Percentiles rank a stretch among this genome's conserved stretches.
Conservation (phyloP, 1,139 yeast species). For the Debaryomycetaceae sp. region DNA sequence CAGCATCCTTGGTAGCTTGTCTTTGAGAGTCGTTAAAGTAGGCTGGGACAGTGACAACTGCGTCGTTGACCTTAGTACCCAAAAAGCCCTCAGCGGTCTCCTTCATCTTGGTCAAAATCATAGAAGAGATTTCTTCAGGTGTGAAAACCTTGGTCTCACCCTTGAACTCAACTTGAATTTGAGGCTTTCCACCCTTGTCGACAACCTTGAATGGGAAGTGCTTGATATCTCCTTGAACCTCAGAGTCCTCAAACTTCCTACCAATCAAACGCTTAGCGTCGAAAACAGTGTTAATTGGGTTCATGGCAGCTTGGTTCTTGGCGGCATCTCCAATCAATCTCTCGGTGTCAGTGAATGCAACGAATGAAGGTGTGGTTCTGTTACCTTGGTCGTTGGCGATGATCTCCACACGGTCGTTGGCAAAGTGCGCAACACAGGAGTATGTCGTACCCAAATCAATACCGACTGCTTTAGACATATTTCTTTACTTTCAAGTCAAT, state of each 20-base stretch:
- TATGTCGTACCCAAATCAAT: slow-evolving; percentile 81
- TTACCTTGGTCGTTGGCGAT: slow-evolving; percentile 72
- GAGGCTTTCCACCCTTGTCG: slow-evolving; percentile 58
- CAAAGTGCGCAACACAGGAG: slow-evolving; percentile 73
- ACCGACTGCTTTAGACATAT: slow-evolving; percentile 69
- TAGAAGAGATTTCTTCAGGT: slow-evolving; percentile 68
- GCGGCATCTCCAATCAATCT: slow-evolving; percentile 72
- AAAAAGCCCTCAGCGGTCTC: slow-evolving; percentile 65
- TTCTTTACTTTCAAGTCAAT: too few relatives aligned
- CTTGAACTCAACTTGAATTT: slow-evolving; percentile 58
- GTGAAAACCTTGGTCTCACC: slow-evolving; percentile 64
- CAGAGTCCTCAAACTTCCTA: slow-evolving; percentile 57
- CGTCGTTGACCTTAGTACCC: slow-evolving; percentile 62
- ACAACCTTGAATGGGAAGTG: slow-evolving; percentile 64
- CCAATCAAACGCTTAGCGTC: slow-evolving; percentile 71
- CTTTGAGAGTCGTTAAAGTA: slow-evolving; percentile 98
- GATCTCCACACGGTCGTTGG: slow-evolving; percentile 68
- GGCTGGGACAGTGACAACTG: slow-evolving; percentile 91
- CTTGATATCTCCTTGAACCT: slow-evolving; percentile 54
- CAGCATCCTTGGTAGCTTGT: slow-evolving; percentile 98
- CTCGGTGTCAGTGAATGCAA: slow-evolving; percentile 65
- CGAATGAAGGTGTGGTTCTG: slow-evolving; percentile 69
- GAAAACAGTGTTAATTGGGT: slow-evolving; percentile 62
- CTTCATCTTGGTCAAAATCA: slow-evolving; percentile 63
- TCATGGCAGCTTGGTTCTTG: slow-evolving; percentile 70